Evolutionary conservation across 2,329 filamentous ascomycete genomes (phyloP).

Genomic region (Pestalotiopsis sp.): DNA sequence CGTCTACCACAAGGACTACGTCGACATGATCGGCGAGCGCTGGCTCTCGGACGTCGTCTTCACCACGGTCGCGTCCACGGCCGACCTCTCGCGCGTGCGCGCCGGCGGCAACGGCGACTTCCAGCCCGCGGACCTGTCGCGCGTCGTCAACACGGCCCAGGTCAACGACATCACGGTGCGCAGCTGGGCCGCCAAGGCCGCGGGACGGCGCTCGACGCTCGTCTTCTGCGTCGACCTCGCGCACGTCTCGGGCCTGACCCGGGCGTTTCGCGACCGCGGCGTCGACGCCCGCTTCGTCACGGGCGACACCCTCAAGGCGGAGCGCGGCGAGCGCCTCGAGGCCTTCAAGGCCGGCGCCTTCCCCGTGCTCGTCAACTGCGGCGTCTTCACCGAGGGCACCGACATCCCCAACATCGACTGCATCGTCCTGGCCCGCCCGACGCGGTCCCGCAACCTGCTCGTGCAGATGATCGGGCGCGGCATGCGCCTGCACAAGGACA

Average conservation of each 20-base stretch:
- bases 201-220: constrained; percentile 77
- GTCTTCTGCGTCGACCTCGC: constrained; percentile 92
- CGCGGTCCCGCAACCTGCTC: constrained; percentile 87
- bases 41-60: constrained; percentile 94
- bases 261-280: constrained; percentile 75
- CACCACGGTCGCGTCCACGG: constrained; percentile 85
- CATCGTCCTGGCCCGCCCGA: constrained; percentile 83
- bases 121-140: constrained; percentile 73
- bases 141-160: constrained; percentile 78
- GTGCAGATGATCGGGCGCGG: constrained; percentile 98
- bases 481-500: constrained; percentile 79
- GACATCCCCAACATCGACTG: constrained; percentile 98
- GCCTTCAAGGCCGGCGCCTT: constrained; percentile 78
- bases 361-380: constrained; percentile 90
- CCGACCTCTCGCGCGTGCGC: constrained; percentile 73
- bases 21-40: constrained; percentile 74
- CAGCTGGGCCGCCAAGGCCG: constrained; percentile 80
- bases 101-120: constrained; percentile 77
- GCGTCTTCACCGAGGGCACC: constrained; percentile 95
- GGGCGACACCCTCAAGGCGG: constrained; percentile 71
- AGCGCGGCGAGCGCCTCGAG: constrained; percentile 71
- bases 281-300: constrained; percentile 89
- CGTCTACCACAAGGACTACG: constrained; percentile 83
- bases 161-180: constrained; percentile 85
- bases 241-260: constrained; percentile 77